Evolutionary conservation across 352 stramenopile species (phyloP), one percentile per base, ranked within the genome.

Genomic region (Globisporangium canariense): DNA sequence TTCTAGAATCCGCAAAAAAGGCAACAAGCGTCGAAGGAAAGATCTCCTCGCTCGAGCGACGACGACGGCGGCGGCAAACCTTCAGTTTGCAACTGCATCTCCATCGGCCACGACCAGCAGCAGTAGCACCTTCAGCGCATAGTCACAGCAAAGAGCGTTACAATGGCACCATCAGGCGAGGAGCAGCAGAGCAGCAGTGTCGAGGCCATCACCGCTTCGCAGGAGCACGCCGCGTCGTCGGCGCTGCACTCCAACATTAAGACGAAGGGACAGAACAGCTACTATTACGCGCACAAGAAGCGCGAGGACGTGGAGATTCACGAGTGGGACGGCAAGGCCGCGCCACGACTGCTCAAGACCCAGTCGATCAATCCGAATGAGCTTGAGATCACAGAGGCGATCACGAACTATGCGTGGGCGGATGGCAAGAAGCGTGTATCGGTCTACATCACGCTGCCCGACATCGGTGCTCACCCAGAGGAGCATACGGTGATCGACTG

Each of bases 201-300:
- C 8, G 22, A 53, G 20, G 14, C 46, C 47, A 56, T 4, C 51
- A 57, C 43, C 16, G 10, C 43, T 20, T 22, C 20, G 18, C 30
- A 58, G 14, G 52, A 58, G 5, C 56, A 55, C 38, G 56, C 34
- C 38, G 56, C 34, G 58, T 22, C 47, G 49, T 95, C 86, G 55
- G 86, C 84, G 45, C 70, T 94, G 60, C 83, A 95, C 49, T 76
- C 66, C 28, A 95, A 95, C 67, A 95, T 95, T 69, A 86, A 86
- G 66, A 80, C 57, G 32, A 93, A 93, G 70, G 86, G 84, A 28
- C 75, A 79, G 50, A 95, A 95, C 74, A 91, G 81, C 70, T 95
- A 95, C 71, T 95, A 95, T 65, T 95, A 95, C 62, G 86, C 86
- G 22, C 86, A 95, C 73, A 92, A 93, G 76, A 84, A 83, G 75